Evolutionary conservation across 2,329 filamentous ascomycete species (phyloP).

Genomic region (Simplicillium sp.): DNA sequence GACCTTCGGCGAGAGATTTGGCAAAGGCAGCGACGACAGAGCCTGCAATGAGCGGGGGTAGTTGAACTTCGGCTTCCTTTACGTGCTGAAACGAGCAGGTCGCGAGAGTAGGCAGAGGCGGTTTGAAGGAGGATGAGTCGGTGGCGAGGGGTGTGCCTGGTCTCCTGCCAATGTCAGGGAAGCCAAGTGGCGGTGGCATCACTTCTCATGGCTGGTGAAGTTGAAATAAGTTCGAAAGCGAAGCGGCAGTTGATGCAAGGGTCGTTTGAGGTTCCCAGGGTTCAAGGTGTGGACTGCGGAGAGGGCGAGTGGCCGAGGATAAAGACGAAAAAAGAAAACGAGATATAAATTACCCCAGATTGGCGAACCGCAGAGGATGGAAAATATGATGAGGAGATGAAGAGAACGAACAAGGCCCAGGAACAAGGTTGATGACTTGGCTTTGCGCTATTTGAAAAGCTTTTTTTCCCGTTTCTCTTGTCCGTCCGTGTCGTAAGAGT

Average conservation of each 20-base stretch:
- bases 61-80: constrained; percentile 20
- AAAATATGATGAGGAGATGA: too few species aligned
- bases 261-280: too few species aligned
- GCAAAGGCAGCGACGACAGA: constrained; percentile 24
- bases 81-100: constrained; percentile 17
- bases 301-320: too few species aligned
- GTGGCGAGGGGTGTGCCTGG: constrained; percentile 7
- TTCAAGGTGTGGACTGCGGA: too few species aligned
- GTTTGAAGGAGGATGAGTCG: constrained; percentile 15
- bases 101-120: constrained; percentile 21
- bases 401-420: too few species aligned
- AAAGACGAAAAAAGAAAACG: too few species aligned
- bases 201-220: constrained; percentile 15
- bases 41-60: constrained; percentile 25
- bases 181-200: constrained; percentile 17
- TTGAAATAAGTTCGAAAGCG: background rate
- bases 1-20: constrained; percentile 20
- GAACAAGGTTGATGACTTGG: too few species aligned
- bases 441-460: too few species aligned
- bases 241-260: background rate
- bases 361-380: too few species aligned
- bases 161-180: constrained; percentile 15
- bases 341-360: too few species aligned
- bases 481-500: too few species aligned
- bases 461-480: too few species aligned